Evolutionary conservation across 139 green algal genomes (phyloP).

Genomic region (Chlamydomonas sp.): DNA sequence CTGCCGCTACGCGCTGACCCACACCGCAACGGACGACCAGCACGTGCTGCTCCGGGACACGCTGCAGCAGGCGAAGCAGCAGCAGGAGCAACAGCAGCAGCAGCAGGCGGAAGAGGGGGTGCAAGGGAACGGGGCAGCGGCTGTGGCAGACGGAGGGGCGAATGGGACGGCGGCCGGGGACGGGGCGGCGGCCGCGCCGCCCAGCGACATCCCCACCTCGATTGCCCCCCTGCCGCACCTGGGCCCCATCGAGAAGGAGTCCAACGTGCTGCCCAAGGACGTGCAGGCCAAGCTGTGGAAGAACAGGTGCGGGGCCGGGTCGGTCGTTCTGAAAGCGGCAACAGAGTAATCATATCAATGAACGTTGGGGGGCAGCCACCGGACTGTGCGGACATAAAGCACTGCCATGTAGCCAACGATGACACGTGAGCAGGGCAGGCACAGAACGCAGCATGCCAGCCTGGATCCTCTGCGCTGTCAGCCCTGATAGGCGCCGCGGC

Average conservation of each 20-base stretch:
- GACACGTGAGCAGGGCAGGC: neutral
- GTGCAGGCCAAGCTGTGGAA: slow-evolving; percentile 58
- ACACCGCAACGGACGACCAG: slow-evolving; percentile 45
- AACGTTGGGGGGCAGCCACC: neutral
- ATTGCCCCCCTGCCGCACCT: no score
- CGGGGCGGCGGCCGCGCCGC: neutral
- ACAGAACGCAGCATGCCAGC: neutral
- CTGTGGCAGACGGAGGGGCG: slow-evolving; percentile 5
- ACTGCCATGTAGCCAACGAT: neutral
- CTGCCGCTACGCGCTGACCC: slow-evolving; percentile 74
- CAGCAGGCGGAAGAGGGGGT: neutral
- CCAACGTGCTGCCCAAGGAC: slow-evolving; percentile 39
- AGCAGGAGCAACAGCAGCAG: neutral
- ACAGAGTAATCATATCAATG: no score
- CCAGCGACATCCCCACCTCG: slow-evolving; percentile 4
- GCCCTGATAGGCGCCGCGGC: neutral
- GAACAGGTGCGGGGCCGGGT: slow-evolving; percentile 22
- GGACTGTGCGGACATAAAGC: neutral
- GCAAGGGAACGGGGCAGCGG: neutral
- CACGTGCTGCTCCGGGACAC: slow-evolving; percentile 4
- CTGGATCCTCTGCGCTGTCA: neutral
- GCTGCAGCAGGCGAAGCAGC: neutral
- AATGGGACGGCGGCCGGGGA: neutral
- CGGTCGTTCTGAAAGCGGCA: neutral
- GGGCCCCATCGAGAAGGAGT: slow-evolving; percentile 16